Conservation (phyloP, 2,329 filamentous ascomycete genomes). For the Pseudogymnoascus sp. region DNA sequence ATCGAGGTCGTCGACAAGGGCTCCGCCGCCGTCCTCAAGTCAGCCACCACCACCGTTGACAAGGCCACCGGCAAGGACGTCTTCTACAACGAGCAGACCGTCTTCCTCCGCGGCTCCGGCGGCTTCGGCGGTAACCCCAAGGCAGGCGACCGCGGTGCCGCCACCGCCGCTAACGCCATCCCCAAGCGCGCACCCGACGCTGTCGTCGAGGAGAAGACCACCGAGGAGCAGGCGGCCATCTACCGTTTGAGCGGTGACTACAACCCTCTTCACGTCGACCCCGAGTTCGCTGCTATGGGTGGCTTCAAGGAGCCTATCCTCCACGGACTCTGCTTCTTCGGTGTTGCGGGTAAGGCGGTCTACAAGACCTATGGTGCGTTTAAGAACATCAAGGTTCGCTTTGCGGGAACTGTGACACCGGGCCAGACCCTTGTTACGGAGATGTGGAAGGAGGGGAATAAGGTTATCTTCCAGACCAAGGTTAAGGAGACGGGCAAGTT, state of each 20-base stretch:
- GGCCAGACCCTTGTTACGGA: constrained; percentile 87
- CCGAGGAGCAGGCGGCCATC: constrained; percentile 82
- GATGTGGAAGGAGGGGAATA: constrained; percentile 84
- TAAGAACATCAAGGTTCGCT: constrained; percentile 89
- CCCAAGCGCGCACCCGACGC: constrained; percentile 72
- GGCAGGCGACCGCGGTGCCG: constrained; percentile 67
- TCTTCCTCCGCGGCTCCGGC: constrained; percentile 85
- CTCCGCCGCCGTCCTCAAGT: constrained; percentile 74
- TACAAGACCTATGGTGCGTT: constrained; percentile 75
- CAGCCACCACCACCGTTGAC: constrained; percentile 74
- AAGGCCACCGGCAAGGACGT: constrained; percentile 79
- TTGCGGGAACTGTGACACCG: constrained; percentile 76
- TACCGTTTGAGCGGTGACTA: constrained; percentile 92
- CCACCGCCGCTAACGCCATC: constrained; percentile 71
- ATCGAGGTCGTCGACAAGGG: constrained; percentile 97
- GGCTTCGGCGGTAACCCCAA: constrained; percentile 83
- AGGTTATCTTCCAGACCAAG: constrained; percentile 76
- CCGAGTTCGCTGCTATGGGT: constrained; percentile 85
- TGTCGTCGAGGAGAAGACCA: constrained; percentile 78
- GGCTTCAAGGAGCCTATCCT: constrained; percentile 93
- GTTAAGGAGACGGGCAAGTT: constrained; percentile 91
- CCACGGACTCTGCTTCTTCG: constrained; percentile 94
- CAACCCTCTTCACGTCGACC: constrained; percentile 95
- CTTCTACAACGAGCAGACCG: constrained; percentile 94
- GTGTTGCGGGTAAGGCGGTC: constrained; percentile 83